These are phyloP conservation scores for Gonapodya prolifera DNA, from an alignment of 192 early-diverging fungal genomes.

Conservation along the genomic window DNA sequence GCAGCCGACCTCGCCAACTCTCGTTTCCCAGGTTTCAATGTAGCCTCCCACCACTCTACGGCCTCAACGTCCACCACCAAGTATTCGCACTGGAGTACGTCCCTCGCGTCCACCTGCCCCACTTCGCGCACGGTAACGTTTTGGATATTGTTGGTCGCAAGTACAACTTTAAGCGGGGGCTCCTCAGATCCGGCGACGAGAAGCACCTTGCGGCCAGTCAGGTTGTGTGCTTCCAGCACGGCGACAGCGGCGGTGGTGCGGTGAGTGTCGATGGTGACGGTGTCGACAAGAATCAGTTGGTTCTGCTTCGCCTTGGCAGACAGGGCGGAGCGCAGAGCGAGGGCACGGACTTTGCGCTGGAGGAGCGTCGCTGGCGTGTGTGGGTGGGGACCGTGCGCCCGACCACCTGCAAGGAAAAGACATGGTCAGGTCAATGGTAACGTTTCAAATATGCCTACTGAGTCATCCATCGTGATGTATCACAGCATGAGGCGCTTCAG, in stretches of 20 bases:
- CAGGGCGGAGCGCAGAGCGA: conserved; percentile 70
- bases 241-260: conserved; percentile 14
- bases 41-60: conserved; percentile 32
- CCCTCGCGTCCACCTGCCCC: conserved; percentile 17
- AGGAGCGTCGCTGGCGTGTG: conserved; percentile 70
- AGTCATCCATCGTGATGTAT: no score
- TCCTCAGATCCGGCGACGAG: conserved; percentile 26
- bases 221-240: conserved; percentile 13
- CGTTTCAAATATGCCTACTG: no score
- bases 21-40: neutral
- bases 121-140: conserved; percentile 8
- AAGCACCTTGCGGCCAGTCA: conserved; percentile 22
- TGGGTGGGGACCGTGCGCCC: conserved; percentile 83
- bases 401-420: conserved; percentile 35
- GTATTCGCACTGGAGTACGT: conserved; percentile 29
- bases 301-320: conserved; percentile 81
- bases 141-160: conserved; percentile 19
- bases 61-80: conserved; percentile 37
- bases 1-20: neutral
- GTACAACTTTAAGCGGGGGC: conserved; percentile 12
- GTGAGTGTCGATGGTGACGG: conserved; percentile 9
- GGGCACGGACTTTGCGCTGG: conserved; percentile 73
- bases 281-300: conserved; percentile 74
- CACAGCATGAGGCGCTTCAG: no score
- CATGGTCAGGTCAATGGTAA: no score